Conservation (phyloP, 2,329 filamentous ascomycete genomes). For the Teratosphaeria zuluensis region DNA sequence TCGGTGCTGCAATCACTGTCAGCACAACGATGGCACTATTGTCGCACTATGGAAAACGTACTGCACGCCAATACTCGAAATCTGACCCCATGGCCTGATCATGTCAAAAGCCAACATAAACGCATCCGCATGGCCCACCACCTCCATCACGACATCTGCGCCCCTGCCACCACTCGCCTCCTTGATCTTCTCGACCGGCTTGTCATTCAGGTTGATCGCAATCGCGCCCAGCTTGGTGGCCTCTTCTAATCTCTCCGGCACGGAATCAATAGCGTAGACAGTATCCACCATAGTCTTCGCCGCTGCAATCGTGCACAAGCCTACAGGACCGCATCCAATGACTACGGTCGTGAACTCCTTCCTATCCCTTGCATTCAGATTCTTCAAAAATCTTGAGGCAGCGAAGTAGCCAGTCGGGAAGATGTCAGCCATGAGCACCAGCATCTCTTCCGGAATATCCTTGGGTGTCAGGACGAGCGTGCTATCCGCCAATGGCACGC, state of each 20-base stretch:
- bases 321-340: conserved; percentile 71
- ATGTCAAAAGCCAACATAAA: conserved; percentile 40
- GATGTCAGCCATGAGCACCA: conserved; percentile 87
- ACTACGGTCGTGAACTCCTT: conserved; percentile 63
- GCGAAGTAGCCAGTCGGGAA: conserved; percentile 80
- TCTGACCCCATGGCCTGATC: conserved; percentile 40
- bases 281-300: conserved; percentile 24
- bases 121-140: conserved; percentile 40
- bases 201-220: conserved; percentile 59
- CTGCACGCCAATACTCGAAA: conserved; percentile 41
- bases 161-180: conserved; percentile 70
- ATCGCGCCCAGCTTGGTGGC: conserved; percentile 69
- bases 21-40: background rate
- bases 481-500: conserved; percentile 70
- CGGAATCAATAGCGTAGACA: conserved; percentile 37
- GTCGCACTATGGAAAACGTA: conserved; percentile 1
- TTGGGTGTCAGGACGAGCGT: conserved; percentile 67
- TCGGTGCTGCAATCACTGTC: conserved; percentile 14
- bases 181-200: conserved; percentile 54
- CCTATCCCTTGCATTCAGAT: conserved; percentile 49
- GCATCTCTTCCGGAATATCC: conserved; percentile 60
- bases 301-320: conserved; percentile 56
- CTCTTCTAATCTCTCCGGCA: conserved; percentile 63
- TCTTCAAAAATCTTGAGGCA: conserved; percentile 64
- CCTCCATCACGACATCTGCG: conserved; percentile 67